phyloP scores from a whole-genome alignment of 257 asterid species.

The Dorcoceras hygrometricum region DNA sequence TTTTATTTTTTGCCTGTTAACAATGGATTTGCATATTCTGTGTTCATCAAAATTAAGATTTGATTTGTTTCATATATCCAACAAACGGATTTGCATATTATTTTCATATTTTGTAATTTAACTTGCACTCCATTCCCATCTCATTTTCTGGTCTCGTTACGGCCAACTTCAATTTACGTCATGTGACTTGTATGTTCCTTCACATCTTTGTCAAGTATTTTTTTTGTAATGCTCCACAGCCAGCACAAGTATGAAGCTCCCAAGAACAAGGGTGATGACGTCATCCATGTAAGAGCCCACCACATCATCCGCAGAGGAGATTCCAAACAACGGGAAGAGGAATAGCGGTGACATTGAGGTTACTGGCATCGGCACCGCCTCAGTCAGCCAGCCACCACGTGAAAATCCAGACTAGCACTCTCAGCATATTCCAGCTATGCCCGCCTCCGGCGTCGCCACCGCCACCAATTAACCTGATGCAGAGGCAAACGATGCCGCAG shows the following conservation, averaged over 20 bases:
- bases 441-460: conserved; percentile 24
- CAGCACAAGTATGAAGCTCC: conserved; percentile 89
- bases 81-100: too few relatives aligned
- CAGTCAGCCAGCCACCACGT: conserved; percentile 91
- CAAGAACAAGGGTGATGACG: conserved; percentile 78
- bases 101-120: too few relatives aligned
- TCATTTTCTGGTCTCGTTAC: too few relatives aligned
- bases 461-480: conserved; percentile 39
- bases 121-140: too few relatives aligned
- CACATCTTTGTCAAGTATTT: too few relatives aligned
- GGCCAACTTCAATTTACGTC: too few relatives aligned
- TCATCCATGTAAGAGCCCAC: conserved; percentile 83
- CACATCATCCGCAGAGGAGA: conserved; percentile 73
- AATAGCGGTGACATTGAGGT: conserved; percentile 92
- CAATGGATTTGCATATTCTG: too few relatives aligned
- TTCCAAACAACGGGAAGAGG: conserved; percentile 86
- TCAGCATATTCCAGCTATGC: conserved; percentile 70
- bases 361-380: conserved; percentile 94
- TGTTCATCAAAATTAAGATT: too few relatives aligned
- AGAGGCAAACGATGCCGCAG: conserved; percentile 47
- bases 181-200: too few relatives aligned
- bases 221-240: conserved; percentile 97
- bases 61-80: too few relatives aligned
- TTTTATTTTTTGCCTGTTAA: too few relatives aligned
- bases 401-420: conserved; percentile 76